phyloP scores from a whole-genome alignment of 2,329 filamentous ascomycete species.

The Ascocoryne sarcoides region DNA sequence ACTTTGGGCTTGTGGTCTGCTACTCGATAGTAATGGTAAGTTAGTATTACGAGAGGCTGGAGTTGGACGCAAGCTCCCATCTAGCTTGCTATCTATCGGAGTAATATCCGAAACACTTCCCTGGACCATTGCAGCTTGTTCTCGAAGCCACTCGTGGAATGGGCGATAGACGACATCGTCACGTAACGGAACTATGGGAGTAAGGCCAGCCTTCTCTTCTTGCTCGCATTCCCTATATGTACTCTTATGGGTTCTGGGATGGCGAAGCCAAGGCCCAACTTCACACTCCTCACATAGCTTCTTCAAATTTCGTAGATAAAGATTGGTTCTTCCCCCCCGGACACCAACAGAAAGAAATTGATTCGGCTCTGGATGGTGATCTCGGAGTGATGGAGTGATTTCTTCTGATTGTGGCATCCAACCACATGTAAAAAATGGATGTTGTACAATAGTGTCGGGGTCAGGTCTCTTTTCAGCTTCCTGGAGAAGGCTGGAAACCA shows the following conservation, averaged over 20 bases:
- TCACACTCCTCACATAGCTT: slow-evolving; percentile 50
- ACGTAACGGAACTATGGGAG: slow-evolving; percentile 52
- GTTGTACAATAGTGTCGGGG: slow-evolving; percentile 70
- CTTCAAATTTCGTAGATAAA: slow-evolving; percentile 40
- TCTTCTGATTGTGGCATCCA: slow-evolving; percentile 58
- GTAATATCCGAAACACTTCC: not conserved
- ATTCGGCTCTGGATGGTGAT: slow-evolving; percentile 46
- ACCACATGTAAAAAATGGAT: slow-evolving; percentile 69
- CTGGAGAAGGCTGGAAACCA: slow-evolving; percentile 68
- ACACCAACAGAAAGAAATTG: slow-evolving; percentile 42
- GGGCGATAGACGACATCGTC: slow-evolving; percentile 56
- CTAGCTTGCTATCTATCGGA: not conserved
- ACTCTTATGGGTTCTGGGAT: slow-evolving; percentile 38
- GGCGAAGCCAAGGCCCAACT: slow-evolving; percentile 45
- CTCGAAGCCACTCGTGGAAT: slow-evolving; percentile 51
- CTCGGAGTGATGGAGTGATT: slow-evolving; percentile 49
- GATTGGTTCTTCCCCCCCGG: slow-evolving; percentile 33
- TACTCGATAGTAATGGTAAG: slow-evolving; percentile 26
- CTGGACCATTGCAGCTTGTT: slow-evolving; percentile 31
- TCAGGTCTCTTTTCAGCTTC: slow-evolving; percentile 67
- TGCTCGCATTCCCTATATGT: slow-evolving; percentile 56
- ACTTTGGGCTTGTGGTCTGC: slow-evolving; percentile 48
- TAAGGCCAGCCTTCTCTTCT: slow-evolving; percentile 59
- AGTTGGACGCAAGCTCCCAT: not conserved
- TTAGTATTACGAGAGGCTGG: not conserved